phyloP scores from a whole-genome alignment of 2,329 filamentous ascomycete genomes.

The Alternaria sp. region DNA sequence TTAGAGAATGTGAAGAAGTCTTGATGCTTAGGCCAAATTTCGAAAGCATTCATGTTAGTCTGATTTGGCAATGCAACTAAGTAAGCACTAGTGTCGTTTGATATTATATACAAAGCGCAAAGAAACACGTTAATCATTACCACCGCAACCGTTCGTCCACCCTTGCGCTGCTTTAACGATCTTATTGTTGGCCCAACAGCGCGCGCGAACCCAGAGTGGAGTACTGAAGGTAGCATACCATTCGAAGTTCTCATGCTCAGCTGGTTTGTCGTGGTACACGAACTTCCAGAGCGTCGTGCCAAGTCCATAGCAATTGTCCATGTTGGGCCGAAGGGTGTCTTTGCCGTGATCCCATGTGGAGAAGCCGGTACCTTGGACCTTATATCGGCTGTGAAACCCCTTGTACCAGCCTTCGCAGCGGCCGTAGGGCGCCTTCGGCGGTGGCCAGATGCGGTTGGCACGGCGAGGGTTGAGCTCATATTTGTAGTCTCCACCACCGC shows the following conservation, averaged over 20 bases:
- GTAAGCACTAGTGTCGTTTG: background rate
- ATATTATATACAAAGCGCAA: background rate
- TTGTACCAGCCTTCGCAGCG: constrained; percentile 9
- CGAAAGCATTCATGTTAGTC: background rate
- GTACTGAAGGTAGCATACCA: background rate
- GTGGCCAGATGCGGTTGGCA: background rate
- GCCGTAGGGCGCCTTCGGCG: background rate
- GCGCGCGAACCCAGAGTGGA: background rate
- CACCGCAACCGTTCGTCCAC: background rate
- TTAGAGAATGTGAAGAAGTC: background rate
- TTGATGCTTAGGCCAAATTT: background rate
- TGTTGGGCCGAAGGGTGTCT: constrained; percentile 4
- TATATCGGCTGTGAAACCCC: background rate
- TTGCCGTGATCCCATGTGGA: background rate
- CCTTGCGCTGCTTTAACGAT: background rate
- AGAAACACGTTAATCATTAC: background rate
- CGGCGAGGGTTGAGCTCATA: constrained; percentile 7
- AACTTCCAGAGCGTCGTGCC: constrained; percentile 8
- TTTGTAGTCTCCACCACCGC: background rate
- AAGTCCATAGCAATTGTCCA: constrained; percentile 4
- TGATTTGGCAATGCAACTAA: background rate
- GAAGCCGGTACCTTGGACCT: constrained; percentile 3
- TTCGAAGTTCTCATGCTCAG: background rate
- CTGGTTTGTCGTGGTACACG: background rate
- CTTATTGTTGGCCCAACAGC: constrained; percentile 1